Base-by-base conservation (phyloP, 768 basidiomycete genomes). In the Termitomyces sp. region DNA sequence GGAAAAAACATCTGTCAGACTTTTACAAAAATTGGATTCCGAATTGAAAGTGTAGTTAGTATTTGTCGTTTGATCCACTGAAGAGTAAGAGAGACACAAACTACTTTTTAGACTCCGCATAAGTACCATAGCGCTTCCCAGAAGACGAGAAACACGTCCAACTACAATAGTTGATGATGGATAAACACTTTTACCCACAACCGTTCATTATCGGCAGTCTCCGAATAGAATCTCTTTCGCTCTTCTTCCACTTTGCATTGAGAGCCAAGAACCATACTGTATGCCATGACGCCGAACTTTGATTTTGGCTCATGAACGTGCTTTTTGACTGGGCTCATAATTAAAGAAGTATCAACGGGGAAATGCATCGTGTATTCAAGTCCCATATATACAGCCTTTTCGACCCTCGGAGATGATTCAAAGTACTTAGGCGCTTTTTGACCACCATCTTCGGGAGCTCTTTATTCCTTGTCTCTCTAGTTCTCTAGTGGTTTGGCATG, bases 321-420 rank as follows among this genome's bases (percentile, higher is more conserved):
- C 67, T 67, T 66, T 61, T 65, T 68, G 65, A 69, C 69, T 66
- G 53, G 63, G 61, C 62, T n/a, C n/a, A n/a, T n/a, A n/a, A n/a
- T n/a, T n/a, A n/a, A n/a, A n/a, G n/a, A 64, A 59, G 54, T 63
- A 64, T 65, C 60, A 58, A 60, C 44, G 46, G 48, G 54, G 52
- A 54, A 22, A 52, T 51, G 26, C 26, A 57, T 57, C 52, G 55
- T 38, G 51, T 6, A 22, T 35, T 14, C 20, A 9, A 11, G 3
- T 52, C 26, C 26, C 11, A 40, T 52, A 40, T 52, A 52, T 52
- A 52, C 40, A 52, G 16, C 24, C 24, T n/a, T n/a, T 26, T 6
- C 24, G 10, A 40, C 36, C 32, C 36, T 52, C 51, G 9, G 36
- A 28, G 18, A 52, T 38, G 24, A 38, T 28, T 24, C 16, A 20